Evolutionary conservation across 768 basidiomycete genomes (phyloP).

Genomic region (Boletus sensibilis): DNA sequence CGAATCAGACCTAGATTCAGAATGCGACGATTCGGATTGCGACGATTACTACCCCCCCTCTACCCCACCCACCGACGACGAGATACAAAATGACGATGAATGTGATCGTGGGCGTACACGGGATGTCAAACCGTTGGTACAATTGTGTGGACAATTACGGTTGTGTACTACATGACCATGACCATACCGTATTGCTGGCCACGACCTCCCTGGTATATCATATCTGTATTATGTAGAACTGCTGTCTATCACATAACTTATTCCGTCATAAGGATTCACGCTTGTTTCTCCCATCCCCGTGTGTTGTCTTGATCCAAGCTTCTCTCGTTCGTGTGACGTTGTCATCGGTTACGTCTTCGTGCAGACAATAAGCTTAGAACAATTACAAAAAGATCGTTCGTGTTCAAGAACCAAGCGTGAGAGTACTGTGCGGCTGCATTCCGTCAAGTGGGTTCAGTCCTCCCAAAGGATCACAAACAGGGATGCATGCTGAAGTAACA

Average conservation of each 20-base stretch:
- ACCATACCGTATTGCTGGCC: neutral
- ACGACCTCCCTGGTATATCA: neutral
- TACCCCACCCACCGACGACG: constrained; percentile 41
- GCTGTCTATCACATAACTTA: too few species aligned
- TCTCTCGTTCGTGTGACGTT: too few species aligned
- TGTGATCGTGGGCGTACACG: constrained; percentile 41
- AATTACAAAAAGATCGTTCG: too few species aligned
- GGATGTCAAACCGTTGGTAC: constrained; percentile 41
- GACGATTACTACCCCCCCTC: constrained; percentile 26
- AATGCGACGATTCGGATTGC: constrained; percentile 25
- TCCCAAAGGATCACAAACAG: neutral
- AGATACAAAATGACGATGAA: constrained; percentile 39
- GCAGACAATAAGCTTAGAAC: neutral
- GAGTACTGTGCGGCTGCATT: neutral
- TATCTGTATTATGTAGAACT: neutral
- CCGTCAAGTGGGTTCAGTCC: neutral
- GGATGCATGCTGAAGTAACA: neutral
- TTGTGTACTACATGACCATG: constrained; percentile 15
- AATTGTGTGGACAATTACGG: constrained; percentile 26
- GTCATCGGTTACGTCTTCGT: neutral
- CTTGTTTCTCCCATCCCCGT: too few species aligned
- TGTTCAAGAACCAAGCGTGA: neutral
- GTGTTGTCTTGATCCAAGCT: neutral
- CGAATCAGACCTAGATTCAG: constrained; percentile 34
- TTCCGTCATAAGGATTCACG: too few species aligned